These are phyloP conservation scores for Trichoderma pleuroti DNA, from an alignment of 2,329 filamentous ascomycete species.

Conservation along the genomic window DNA sequence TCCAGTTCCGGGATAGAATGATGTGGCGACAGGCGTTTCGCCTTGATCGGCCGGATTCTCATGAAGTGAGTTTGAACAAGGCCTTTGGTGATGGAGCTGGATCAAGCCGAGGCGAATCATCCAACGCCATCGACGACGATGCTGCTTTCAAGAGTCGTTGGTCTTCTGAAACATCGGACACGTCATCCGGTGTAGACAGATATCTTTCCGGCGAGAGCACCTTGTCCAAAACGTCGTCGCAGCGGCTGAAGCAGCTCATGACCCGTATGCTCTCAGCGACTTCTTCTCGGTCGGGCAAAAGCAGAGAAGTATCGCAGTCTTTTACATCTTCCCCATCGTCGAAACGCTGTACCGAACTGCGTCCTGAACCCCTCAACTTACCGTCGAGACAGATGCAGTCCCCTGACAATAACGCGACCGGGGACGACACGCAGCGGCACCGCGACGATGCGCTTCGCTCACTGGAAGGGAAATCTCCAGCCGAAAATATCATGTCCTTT, in stretches of 20 bases:
- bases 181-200: neutral
- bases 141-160: neutral
- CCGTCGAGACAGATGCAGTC: neutral
- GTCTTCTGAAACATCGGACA: neutral
- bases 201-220: neutral
- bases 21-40: slow-evolving; percentile 16
- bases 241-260: neutral
- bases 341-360: neutral
- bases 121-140: neutral
- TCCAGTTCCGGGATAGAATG: slow-evolving; percentile 13
- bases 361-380: neutral
- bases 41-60: neutral
- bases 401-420: neutral
- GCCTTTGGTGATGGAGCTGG: neutral
- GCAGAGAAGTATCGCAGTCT: neutral
- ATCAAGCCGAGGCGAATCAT: no score
- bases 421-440: neutral
- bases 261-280: neutral
- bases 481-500: neutral
- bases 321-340: neutral
- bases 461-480: neutral
- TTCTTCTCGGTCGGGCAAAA: neutral
- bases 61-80: neutral
- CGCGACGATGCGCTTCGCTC: neutral
- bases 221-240: neutral